Percentiles rank a stretch among this genome's conserved stretches.
phyloP scores from a whole-genome alignment of 2,329 filamentous ascomycete genomes.

The Penicillium freii region DNA sequence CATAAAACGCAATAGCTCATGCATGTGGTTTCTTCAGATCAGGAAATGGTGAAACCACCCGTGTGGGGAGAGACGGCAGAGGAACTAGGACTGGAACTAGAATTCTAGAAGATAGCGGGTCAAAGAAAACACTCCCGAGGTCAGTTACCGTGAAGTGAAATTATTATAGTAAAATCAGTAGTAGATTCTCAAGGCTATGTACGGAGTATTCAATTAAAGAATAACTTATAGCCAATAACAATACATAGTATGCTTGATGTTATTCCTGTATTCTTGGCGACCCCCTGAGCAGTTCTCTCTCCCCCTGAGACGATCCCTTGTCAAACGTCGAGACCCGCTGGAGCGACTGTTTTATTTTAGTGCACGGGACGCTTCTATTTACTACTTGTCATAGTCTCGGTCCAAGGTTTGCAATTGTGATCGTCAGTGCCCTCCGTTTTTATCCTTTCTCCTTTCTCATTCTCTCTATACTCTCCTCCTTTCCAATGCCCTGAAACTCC shows the following conservation, averaged over 20 bases:
- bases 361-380: slow-evolving; percentile 18
- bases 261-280: slow-evolving; percentile 15
- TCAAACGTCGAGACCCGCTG: slow-evolving; percentile 1
- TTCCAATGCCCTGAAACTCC: background rate
- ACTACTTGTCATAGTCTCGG: slow-evolving; percentile 4
- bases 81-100: background rate
- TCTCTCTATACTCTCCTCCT: background rate
- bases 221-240: slow-evolving; percentile 1
- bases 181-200: background rate
- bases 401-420: slow-evolving; percentile 22
- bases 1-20: background rate
- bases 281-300: slow-evolving; percentile 10
- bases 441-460: slow-evolving; percentile 16
- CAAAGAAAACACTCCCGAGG: background rate
- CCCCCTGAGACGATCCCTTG: slow-evolving; percentile 14
- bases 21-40: background rate
- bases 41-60: slow-evolving; percentile 1
- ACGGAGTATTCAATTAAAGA: background rate
- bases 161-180: background rate
- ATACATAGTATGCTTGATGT: background rate
- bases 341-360: slow-evolving; percentile 7
- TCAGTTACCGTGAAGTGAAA: too few species aligned
- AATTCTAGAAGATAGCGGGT: slow-evolving; percentile 14
- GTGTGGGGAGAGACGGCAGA: slow-evolving; percentile 9
- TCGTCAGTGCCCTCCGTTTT: slow-evolving; percentile 24